Evolutionary conservation across 495 filamentous ascomycete species (phyloP).

Genomic region (Penicillium ochrochloron): DNA sequence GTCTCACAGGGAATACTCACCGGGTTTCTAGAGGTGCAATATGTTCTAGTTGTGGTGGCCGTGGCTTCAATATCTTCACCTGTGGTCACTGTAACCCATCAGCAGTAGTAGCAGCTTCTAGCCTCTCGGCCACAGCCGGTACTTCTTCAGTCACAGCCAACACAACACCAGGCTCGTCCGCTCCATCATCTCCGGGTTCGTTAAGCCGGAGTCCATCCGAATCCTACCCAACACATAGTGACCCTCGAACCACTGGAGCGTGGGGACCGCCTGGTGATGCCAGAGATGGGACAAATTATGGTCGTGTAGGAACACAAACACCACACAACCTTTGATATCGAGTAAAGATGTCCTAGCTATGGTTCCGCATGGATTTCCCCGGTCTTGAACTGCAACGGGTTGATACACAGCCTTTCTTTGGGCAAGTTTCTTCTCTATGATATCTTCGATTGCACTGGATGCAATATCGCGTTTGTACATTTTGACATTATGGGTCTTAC

Average conservation of each 20-base stretch:
- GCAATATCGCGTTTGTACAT: neutral
- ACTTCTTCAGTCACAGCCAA: conserved; percentile 20
- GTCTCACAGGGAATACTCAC: neutral
- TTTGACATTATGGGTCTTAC: neutral
- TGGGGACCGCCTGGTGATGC: conserved; percentile 26
- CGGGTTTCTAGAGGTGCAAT: conserved; percentile 33
- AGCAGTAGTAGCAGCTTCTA: conserved; percentile 22
- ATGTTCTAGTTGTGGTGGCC: conserved; percentile 41
- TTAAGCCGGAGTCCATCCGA: conserved; percentile 41
- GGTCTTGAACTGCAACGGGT: neutral
- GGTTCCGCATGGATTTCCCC: neutral
- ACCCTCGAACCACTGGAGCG: conserved; percentile 16
- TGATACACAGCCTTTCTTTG: neutral
- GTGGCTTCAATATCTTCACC: conserved; percentile 44
- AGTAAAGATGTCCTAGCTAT: neutral
- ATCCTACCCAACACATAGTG: conserved; percentile 33
- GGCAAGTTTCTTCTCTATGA: neutral
- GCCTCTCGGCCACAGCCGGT: conserved; percentile 9
- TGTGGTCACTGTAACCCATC: conserved; percentile 45
- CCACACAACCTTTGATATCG: conserved; percentile 26
- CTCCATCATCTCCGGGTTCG: conserved; percentile 35
- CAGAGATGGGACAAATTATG: conserved; percentile 29
- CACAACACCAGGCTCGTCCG: conserved; percentile 34
- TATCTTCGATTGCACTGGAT: neutral
- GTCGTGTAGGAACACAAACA: conserved; percentile 29